Evolutionary conservation across 352 stramenopile species (phyloP).

Genomic region (Globisporangium cystogenes): DNA sequence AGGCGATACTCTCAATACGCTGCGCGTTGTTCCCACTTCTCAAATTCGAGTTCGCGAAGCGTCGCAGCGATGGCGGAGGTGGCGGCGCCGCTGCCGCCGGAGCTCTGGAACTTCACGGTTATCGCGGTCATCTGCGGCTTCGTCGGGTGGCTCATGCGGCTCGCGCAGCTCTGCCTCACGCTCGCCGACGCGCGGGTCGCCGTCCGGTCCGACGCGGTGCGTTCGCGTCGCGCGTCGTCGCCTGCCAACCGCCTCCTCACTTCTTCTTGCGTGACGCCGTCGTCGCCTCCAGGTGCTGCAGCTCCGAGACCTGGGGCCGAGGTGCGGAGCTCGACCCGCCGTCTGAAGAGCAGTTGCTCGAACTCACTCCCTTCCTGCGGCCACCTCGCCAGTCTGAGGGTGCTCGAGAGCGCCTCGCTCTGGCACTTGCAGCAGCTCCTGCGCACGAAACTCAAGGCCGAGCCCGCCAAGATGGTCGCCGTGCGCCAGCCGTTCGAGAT

Average conservation of each 20-base stretch:
- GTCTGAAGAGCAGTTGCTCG: not conserved
- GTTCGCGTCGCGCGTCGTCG: no score
- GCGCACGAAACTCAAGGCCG: slow-evolving; percentile 30
- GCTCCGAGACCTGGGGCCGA: slow-evolving; percentile 24
- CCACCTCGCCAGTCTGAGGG: slow-evolving; percentile 20
- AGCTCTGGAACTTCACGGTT: slow-evolving; percentile 58
- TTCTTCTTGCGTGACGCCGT: not conserved
- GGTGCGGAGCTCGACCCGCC: slow-evolving; percentile 8
- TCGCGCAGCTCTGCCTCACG: slow-evolving; percentile 29
- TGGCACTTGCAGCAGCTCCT: slow-evolving; percentile 66
- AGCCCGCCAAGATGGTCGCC: slow-evolving; percentile 30
- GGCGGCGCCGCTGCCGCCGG: slow-evolving; percentile 17
- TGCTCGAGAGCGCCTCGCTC: slow-evolving; percentile 47
- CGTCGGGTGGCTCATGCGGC: slow-evolving; percentile 33
- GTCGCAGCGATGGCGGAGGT: not conserved
- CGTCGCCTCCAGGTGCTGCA: slow-evolving; percentile 20
- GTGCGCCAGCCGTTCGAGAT: slow-evolving; percentile 44
- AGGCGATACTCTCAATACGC: no score
- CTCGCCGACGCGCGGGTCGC: slow-evolving; percentile 36
- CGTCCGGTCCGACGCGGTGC: slow-evolving; percentile 33
- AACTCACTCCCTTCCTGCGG: no score
- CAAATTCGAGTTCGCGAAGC: no score
- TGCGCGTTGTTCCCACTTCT: no score
- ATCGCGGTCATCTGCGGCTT: slow-evolving; percentile 38
- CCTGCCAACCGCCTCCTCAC: no score